Evolutionary conservation across 352 stramenopile genomes (phyloP).

Genomic region (Phytophthora boehmeriae): DNA sequence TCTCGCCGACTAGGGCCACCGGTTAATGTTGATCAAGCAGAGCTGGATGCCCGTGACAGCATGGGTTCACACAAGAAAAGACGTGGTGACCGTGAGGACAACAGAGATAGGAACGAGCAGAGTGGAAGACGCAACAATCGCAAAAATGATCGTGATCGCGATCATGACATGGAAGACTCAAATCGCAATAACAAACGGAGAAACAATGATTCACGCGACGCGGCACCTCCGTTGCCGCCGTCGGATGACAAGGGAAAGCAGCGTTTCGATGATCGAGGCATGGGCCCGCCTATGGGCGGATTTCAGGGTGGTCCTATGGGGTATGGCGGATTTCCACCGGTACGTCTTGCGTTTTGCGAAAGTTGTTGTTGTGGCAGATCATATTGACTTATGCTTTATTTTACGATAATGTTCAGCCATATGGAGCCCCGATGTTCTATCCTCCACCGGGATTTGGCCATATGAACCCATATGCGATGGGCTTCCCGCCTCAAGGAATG

Average conservation of each 20-base stretch:
- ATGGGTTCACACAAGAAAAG: constrained; percentile 64
- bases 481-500: constrained; percentile 67
- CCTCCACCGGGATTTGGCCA: constrained; percentile 58
- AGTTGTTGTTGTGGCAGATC: neutral
- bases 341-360: constrained; percentile 31
- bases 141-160: constrained; percentile 30
- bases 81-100: constrained; percentile 36
- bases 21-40: constrained; percentile 79
- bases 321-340: constrained; percentile 63
- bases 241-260: constrained; percentile 34
- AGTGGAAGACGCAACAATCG: constrained; percentile 19
- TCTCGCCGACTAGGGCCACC: constrained; percentile 66
- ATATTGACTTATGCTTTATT: constrained; percentile 18
- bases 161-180: constrained; percentile 34
- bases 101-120: constrained; percentile 36
- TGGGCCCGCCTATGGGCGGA: constrained; percentile 49
- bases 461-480: constrained; percentile 81
- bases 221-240: constrained; percentile 35
- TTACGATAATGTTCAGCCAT: constrained; percentile 46
- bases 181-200: constrained; percentile 30
- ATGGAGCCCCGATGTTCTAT: constrained; percentile 77
- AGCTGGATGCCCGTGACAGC: constrained; percentile 74
- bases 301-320: constrained; percentile 70
- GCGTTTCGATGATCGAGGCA: constrained; percentile 32
- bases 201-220: constrained; percentile 28